Base-by-base conservation (phyloP, 2,329 filamentous ascomycete species). In the Verticillium zaregamsianum region DNA sequence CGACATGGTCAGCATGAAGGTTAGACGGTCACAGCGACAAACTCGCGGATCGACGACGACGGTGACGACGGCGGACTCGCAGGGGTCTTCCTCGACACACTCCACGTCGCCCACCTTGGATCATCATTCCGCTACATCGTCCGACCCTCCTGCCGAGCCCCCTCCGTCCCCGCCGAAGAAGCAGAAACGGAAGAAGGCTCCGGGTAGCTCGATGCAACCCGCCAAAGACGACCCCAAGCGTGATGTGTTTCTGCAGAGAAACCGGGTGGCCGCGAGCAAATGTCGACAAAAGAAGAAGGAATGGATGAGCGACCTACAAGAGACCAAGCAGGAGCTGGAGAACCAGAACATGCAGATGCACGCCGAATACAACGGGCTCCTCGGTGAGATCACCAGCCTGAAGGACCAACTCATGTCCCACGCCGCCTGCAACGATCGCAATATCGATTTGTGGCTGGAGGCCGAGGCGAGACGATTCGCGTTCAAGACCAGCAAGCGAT, bases 201-300 rank as follows among this genome's bases (percentile, higher is more conserved):
- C 64, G 55, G 11, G 15, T 6, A 25, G 23, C 20, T 59, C 62
- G 14, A 58, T 60, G 31, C 66, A 20, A 20, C 62, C 64, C 1
- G 70, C 67, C 3, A 76, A 80, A 11, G 72, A 75, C 1, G 70
- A 70, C 8, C 52, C 64, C 5, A 86, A 83, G 67, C 79, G 85
- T 32, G 80, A 78, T 64, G 82, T 81, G 64, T 88, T 87, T 67
- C 79, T 91, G 0, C 87, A 90, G 73, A 84, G 89, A 63, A 93
- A 93, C 71, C 82, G 90, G 11, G 77, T 90, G 2, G 90, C 90
- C 0, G 90, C 90, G 1, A 89, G 86, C 71, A 92, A 91, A 70
- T 92, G 89, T 69, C 84, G 90, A 3, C 84, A 89, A 68, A 91
- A 90, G 73, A 85, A 84, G 68, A 86, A 85, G 72, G 74, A 79